A percentile compares a stretch with the other conserved stretches of the same genome.
phyloP scores from a whole-genome alignment of 2,329 filamentous ascomycete genomes.

The Aspergillus ruber region DNA sequence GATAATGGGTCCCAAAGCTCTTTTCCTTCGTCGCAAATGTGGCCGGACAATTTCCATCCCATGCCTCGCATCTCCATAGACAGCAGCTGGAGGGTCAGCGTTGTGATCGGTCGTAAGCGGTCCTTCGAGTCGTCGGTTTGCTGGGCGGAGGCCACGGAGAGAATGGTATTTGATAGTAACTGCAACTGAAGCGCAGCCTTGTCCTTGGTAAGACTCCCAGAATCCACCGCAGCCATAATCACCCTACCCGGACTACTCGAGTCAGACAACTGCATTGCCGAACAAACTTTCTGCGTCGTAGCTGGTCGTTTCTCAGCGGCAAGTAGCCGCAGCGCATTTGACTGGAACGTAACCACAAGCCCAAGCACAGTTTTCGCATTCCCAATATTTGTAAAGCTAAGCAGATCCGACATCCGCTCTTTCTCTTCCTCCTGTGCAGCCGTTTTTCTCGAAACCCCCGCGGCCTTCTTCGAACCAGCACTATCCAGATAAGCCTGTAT shows the following conservation, averaged over 20 bases:
- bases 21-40: conserved; percentile 34
- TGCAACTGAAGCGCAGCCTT: conserved; percentile 41
- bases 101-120: conserved; percentile 22
- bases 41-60: conserved; percentile 38
- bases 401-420: conserved; percentile 33
- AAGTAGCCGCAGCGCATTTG: conserved; percentile 35
- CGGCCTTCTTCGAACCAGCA: conserved; percentile 11
- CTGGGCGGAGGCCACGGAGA: conserved; percentile 25
- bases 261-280: conserved; percentile 28
- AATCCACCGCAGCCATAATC: conserved; percentile 33
- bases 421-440: conserved; percentile 25
- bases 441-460: conserved; percentile 6
- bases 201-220: conserved; percentile 28
- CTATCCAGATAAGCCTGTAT: conserved; percentile 26
- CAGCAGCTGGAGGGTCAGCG: conserved; percentile 35
- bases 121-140: conserved; percentile 14
- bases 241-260: conserved; percentile 34
- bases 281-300: conserved; percentile 25
- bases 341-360: conserved; percentile 35
- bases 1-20: conserved; percentile 41
- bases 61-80: conserved; percentile 35
- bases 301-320: conserved; percentile 26
- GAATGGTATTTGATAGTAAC: conserved; percentile 35
- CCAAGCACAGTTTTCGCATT: conserved; percentile 21
- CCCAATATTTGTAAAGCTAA: conserved; percentile 26